These are phyloP conservation scores for Picea engelmannii DNA, from an alignment of 83 land plant genomes.

Conservation along the genomic window DNA sequence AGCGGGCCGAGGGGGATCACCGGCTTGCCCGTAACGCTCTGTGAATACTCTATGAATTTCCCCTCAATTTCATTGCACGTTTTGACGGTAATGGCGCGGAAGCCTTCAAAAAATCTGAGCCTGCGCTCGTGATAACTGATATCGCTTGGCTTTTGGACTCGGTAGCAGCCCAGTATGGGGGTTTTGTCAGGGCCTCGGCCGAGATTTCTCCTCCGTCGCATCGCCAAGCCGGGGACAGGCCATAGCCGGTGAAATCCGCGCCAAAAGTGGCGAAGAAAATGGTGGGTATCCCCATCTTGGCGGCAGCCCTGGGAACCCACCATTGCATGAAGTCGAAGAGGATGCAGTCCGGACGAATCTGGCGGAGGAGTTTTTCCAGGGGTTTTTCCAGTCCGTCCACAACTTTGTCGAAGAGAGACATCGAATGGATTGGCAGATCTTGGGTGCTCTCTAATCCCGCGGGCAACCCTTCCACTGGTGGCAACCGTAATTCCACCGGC, in stretches of 20 bases:
- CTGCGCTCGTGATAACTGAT: too few relatives aligned
- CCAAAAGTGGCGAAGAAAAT: constrained; percentile 1
- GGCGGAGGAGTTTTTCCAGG: constrained; percentile 23
- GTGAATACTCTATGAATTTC: too few relatives aligned
- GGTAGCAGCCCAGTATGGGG: too few relatives aligned
- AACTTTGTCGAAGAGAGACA: constrained; percentile 36
- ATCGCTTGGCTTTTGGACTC: too few relatives aligned
- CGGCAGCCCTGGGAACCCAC: constrained; percentile 30
- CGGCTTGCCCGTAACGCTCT: too few relatives aligned
- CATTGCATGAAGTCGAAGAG: constrained; percentile 48
- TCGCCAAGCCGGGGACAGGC: background rate
- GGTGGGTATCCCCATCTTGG: constrained; percentile 27
- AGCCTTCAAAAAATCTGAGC: too few relatives aligned
- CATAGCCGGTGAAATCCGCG: constrained; percentile 17
- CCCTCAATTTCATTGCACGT: too few relatives aligned
- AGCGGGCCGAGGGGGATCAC: too few relatives aligned
- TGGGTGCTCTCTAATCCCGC: constrained; percentile 41
- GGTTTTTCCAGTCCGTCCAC: constrained; percentile 21
- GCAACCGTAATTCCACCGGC: too few relatives aligned
- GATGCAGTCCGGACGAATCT: constrained; percentile 30
- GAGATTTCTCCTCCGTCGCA: background rate
- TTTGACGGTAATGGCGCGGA: too few relatives aligned
- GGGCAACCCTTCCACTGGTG: constrained; percentile 32
- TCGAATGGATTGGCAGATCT: constrained; percentile 37
- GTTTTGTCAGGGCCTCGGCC: background rate